Percentiles rank a stretch among this genome's conserved stretches.
These are phyloP conservation scores for Madurella mycetomatis DNA, from an alignment of 2,329 filamentous ascomycete genomes.

Conservation along the genomic window DNA sequence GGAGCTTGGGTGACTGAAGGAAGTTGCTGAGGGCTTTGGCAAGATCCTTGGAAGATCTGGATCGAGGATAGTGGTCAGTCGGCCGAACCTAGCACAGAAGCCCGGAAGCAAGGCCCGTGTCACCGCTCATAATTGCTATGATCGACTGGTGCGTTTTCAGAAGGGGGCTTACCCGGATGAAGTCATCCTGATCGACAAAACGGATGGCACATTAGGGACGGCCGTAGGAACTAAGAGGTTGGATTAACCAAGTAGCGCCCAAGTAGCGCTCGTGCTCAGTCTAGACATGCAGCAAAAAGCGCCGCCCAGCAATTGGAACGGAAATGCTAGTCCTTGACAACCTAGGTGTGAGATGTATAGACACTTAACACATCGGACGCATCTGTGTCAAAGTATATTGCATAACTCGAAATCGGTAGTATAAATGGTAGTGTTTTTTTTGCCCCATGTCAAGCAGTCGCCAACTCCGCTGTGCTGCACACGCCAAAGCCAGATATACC, in stretches of 20 bases:
- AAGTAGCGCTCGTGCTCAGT: background rate
- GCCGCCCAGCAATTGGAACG: no score
- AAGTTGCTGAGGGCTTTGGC: conserved; percentile 52
- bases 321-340: no score
- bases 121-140: background rate
- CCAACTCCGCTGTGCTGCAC: background rate
- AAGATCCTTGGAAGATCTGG: conserved; percentile 57
- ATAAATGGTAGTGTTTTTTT: background rate
- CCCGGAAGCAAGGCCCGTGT: background rate
- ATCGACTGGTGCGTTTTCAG: background rate
- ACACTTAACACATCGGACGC: no score
- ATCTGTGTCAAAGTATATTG: no score
- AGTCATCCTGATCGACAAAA: conserved; percentile 24
- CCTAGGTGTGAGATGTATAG: no score
- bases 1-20: conserved; percentile 47
- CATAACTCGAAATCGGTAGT: background rate
- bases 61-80: conserved; percentile 1
- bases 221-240: conserved; percentile 1
- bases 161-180: conserved; percentile 25
- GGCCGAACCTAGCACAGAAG: background rate
- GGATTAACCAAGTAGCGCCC: background rate
- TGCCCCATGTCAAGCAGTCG: conserved; percentile 1
- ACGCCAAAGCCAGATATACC: conserved; percentile 6
- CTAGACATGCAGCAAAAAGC: background rate
- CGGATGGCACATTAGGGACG: conserved; percentile 12